phyloP scores from a whole-genome alignment of 371 early-diverging fungal genomes.

The Syncephalastrum sp. region DNA sequence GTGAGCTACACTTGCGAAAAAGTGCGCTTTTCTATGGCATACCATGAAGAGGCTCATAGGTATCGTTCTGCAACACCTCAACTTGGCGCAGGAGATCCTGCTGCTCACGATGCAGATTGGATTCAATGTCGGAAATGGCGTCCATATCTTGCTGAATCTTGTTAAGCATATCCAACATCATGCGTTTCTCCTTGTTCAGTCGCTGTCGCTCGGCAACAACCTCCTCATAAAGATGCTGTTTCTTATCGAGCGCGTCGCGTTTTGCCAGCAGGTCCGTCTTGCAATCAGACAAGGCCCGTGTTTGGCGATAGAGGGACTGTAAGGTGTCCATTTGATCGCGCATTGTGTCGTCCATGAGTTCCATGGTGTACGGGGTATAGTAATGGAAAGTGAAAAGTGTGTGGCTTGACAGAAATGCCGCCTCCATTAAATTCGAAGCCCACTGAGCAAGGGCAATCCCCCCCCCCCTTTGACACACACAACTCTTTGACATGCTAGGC shows the following conservation, averaged over 20 bases:
- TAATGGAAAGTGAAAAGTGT: no score
- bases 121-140: slow-evolving; percentile 33
- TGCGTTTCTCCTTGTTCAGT: slow-evolving; percentile 34
- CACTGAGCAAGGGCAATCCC: background rate
- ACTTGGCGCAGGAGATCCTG: slow-evolving; percentile 33
- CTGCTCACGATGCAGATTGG: slow-evolving; percentile 29
- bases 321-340: slow-evolving; percentile 6
- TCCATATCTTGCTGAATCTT: slow-evolving; percentile 43
- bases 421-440: no score
- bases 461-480: background rate
- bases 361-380: no score
- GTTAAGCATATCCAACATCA: slow-evolving; percentile 43
- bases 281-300: slow-evolving; percentile 27
- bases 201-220: slow-evolving; percentile 34
- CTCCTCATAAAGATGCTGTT: slow-evolving; percentile 39
- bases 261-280: slow-evolving; percentile 36
- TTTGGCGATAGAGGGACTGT: background rate
- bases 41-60: slow-evolving; percentile 51
- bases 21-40: slow-evolving; percentile 2
- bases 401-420: no score
- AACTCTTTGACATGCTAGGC: slow-evolving; percentile 7
- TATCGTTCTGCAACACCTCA: slow-evolving; percentile 20
- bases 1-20: background rate
- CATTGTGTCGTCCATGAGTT: background rate
- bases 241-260: slow-evolving; percentile 34